Evolutionary conservation across 2,329 filamentous ascomycete species (phyloP).

Genomic region (Exophiala aquamarina): DNA sequence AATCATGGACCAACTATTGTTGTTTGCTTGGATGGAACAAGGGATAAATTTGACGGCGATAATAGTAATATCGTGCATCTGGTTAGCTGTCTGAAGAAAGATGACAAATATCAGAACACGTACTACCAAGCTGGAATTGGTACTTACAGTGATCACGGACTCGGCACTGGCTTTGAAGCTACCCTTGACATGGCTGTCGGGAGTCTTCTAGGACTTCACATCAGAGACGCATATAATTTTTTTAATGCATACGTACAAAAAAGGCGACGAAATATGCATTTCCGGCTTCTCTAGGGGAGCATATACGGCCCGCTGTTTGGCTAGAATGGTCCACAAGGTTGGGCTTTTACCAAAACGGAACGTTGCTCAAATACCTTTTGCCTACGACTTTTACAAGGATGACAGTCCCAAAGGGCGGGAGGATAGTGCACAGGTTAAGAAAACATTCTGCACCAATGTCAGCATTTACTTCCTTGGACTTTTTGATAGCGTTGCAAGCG

Average conservation of each 20-base stretch:
- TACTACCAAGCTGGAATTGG: conserved; percentile 50
- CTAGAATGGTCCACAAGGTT: conserved; percentile 52
- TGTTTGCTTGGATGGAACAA: conserved; percentile 47
- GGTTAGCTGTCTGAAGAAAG: conserved; percentile 45
- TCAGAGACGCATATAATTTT: conserved; percentile 56
- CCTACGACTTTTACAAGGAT: conserved; percentile 47
- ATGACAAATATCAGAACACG: conserved; percentile 34
- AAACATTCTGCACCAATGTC: conserved; percentile 44
- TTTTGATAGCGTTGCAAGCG: conserved; percentile 57
- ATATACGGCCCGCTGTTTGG: conserved; percentile 55
- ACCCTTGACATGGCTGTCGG: conserved; percentile 46
- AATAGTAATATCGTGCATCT: conserved; percentile 49
- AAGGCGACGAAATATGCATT: conserved; percentile 54
- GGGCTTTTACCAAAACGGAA: conserved; percentile 47
- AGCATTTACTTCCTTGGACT: conserved; percentile 55
- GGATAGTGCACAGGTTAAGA: conserved; percentile 45
- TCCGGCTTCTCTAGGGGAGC: conserved; percentile 57
- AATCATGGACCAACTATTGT: conserved; percentile 36
- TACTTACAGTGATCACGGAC: conserved; percentile 40
- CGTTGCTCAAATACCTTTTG: conserved; percentile 41
- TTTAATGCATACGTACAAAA: conserved; percentile 54
- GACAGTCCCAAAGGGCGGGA: conserved; percentile 40
- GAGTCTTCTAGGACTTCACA: conserved; percentile 47
- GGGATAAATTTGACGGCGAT: conserved; percentile 45
- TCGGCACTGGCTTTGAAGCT: conserved; percentile 40